Percentiles rank a stretch among this genome's conserved stretches.
Evolutionary conservation across 352 stramenopile genomes (phyloP).

Genomic region (Globisporangium splendens): DNA sequence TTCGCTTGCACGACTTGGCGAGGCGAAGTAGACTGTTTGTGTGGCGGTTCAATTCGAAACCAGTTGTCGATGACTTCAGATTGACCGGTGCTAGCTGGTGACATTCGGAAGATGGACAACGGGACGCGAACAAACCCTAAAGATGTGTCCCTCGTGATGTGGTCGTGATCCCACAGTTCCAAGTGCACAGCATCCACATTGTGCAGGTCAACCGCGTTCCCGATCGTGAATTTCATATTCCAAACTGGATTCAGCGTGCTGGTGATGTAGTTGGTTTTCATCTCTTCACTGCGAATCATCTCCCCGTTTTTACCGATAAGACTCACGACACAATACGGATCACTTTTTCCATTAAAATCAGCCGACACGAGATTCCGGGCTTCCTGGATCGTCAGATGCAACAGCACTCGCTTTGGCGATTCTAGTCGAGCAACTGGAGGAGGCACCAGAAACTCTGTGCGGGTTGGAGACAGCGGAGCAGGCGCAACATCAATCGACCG

Average conservation of each 20-base stretch:
- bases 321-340: slow-evolving; percentile 67
- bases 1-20: slow-evolving; percentile 29
- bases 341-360: slow-evolving; percentile 64
- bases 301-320: slow-evolving; percentile 58
- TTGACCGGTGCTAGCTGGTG: slow-evolving; percentile 45
- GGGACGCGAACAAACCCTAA: slow-evolving; percentile 58
- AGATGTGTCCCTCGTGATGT: slow-evolving; percentile 40
- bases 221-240: slow-evolving; percentile 48
- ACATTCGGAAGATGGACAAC: slow-evolving; percentile 62
- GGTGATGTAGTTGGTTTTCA: slow-evolving; percentile 47
- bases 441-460: slow-evolving; percentile 10
- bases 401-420: slow-evolving; percentile 29
- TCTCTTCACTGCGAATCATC: slow-evolving; percentile 49
- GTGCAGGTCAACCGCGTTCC: slow-evolving; percentile 45
- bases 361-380: slow-evolving; percentile 46
- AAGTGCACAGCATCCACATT: slow-evolving; percentile 54
- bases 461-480: slow-evolving; percentile 5
- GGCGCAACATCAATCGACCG: slow-evolving; percentile 29
- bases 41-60: slow-evolving; percentile 58
- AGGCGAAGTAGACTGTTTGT: slow-evolving; percentile 23
- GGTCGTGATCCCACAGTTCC: slow-evolving; percentile 62
- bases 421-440: slow-evolving; percentile 8
- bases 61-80: slow-evolving; percentile 62
- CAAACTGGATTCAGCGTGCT: slow-evolving; percentile 51
- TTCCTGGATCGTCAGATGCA: slow-evolving; percentile 50